Conservation (phyloP, 2,329 filamentous ascomycete species). For the Fusarium succisae region DNA sequence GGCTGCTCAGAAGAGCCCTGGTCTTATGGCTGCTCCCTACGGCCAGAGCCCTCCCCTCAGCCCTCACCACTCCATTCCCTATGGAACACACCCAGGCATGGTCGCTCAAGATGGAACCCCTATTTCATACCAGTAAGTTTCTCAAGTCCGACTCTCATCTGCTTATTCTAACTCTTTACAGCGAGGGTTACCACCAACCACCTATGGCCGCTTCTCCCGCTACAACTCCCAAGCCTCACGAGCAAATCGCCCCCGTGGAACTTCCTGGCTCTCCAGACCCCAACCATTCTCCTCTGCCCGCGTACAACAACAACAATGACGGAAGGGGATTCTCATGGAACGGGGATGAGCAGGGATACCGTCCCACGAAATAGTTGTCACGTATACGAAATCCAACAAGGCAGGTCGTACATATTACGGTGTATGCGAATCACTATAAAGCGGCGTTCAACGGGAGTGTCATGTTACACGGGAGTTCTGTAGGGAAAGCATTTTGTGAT, state of each 20-base stretch:
- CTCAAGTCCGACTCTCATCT: background rate
- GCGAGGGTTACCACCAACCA: conserved; percentile 27
- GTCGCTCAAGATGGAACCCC: conserved; percentile 33
- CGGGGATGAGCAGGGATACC: conserved; percentile 43
- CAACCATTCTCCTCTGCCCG: conserved; percentile 48
- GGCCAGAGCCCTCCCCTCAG: conserved; percentile 45
- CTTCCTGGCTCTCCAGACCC: conserved; percentile 47
- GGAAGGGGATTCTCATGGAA: conserved; percentile 45
- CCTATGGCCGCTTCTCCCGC: conserved; percentile 22
- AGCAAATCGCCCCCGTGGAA: conserved; percentile 44
- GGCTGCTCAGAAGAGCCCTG: conserved; percentile 32
- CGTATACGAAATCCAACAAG: background rate
- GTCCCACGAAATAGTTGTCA: conserved; percentile 30
- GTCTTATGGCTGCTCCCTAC: conserved; percentile 45
- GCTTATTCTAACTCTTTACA: background rate
- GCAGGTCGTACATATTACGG: conserved; percentile 15
- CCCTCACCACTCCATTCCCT: conserved; percentile 41
- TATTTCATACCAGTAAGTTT: conserved; percentile 44
- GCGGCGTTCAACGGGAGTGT: conserved; percentile 14
- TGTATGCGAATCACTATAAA: background rate
- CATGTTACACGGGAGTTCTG: conserved; percentile 23
- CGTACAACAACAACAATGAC: conserved; percentile 39
- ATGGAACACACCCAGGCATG: conserved; percentile 36
- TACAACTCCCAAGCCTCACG: conserved; percentile 30
- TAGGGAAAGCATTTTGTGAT: conserved; percentile 4